A percentile compares a stretch with the other conserved stretches of the same genome.
These are phyloP conservation scores for Hanseniaspora mollemarum DNA, from an alignment of 805 yeast genomes.

Conservation along the genomic window DNA sequence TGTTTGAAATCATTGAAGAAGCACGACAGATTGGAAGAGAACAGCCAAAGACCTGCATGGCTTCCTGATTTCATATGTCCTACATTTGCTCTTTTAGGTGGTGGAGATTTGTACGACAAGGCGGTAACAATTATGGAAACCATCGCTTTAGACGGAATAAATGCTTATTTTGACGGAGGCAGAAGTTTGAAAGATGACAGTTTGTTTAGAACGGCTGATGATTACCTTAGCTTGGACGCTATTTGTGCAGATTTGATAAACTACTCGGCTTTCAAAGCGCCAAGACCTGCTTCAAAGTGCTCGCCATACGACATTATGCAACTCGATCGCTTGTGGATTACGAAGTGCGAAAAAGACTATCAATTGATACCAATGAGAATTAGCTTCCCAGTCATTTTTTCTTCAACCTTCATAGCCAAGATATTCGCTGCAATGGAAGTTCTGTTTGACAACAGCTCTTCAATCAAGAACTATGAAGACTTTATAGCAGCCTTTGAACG, in stretches of 20 bases:
- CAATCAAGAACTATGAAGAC: not conserved
- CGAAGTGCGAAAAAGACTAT: not conserved
- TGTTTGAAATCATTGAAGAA: not conserved
- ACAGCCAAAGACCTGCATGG: slow-evolving; percentile 5
- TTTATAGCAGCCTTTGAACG: not conserved
- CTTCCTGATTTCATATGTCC: not conserved
- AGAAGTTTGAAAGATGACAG: not conserved
- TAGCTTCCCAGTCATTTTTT: not conserved
- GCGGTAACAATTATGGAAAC: slow-evolving; percentile 5
- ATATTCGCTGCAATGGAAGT: not conserved
- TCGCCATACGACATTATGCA: slow-evolving; percentile 3
- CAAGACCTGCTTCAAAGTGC: not conserved
- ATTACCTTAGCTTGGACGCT: not conserved
- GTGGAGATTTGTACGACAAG: slow-evolving; percentile 4
- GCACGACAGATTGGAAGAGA: not conserved
- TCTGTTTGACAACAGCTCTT: not conserved
- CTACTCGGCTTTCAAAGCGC: not conserved
- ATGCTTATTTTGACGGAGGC: not conserved
- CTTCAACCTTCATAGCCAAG: not conserved
- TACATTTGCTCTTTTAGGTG: not conserved
- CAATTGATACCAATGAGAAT: not conserved
- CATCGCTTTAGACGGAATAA: not conserved
- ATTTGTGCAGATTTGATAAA: not conserved
- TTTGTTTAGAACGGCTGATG: not conserved
- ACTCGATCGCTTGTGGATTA: slow-evolving; percentile 2